These are phyloP conservation scores for Dipodascus geniculatus DNA, from an alignment of 805 yeast genomes.

Conservation along the genomic window DNA sequence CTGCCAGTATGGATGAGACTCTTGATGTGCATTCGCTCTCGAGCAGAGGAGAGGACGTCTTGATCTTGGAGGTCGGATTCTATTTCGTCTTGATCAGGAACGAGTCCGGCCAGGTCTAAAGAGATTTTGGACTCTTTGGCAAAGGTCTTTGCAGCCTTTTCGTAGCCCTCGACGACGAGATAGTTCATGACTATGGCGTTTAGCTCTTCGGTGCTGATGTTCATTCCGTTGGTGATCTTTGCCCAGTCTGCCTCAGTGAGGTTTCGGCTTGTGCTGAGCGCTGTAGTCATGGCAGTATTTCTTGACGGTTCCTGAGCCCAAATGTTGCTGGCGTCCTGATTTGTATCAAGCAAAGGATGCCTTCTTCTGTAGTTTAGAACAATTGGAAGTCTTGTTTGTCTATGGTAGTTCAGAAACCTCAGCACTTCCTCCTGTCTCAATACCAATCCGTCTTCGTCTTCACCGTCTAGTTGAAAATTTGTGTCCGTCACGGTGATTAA, in stretches of 20 bases:
- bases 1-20: constrained; percentile 44
- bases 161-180: constrained; percentile 67
- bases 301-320: not conserved
- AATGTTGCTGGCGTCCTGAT: not conserved
- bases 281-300: not conserved
- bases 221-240: not conserved
- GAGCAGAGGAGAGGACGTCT: constrained; percentile 28
- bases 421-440: not conserved
- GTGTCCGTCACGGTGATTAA: not conserved
- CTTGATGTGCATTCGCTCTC: constrained; percentile 42
- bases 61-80: not conserved
- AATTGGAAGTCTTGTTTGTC: not conserved
- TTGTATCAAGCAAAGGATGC: not conserved
- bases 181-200: constrained; percentile 56
- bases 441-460: not conserved
- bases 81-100: not conserved
- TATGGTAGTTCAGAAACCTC: constrained; percentile 2
- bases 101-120: constrained; percentile 19
- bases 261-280: not conserved
- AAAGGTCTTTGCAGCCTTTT: constrained; percentile 51
- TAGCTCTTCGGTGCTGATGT: constrained; percentile 18
- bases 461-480: not conserved
- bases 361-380: not conserved
- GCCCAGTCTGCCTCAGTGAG: constrained; percentile 2
- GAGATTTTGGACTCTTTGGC: constrained; percentile 43